These are phyloP conservation scores for Avicennia marina DNA, from an alignment of 257 asterid species.

Conservation along the genomic window DNA sequence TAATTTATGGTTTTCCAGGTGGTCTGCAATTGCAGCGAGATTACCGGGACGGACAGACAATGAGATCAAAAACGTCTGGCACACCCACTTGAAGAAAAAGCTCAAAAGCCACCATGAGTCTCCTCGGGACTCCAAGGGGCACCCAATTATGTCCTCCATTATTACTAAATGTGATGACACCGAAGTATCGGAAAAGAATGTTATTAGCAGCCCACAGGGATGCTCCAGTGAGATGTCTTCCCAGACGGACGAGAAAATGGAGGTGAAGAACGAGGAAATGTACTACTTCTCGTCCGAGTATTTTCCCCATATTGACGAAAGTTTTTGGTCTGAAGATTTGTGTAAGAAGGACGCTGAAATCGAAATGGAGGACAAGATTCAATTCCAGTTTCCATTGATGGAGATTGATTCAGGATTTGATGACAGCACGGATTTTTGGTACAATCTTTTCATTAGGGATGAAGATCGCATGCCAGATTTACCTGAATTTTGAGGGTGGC, in stretches of 20 bases:
- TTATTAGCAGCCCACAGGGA: constrained; percentile 28
- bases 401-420: constrained; percentile 26
- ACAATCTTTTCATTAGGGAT: constrained; percentile 56
- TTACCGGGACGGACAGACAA: constrained; percentile 87
- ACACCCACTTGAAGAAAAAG: constrained; percentile 76
- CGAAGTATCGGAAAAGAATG: constrained; percentile 15
- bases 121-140: constrained; percentile 38
- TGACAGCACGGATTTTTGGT: constrained; percentile 80
- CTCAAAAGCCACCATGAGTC: constrained; percentile 25
- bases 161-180: too few species aligned
- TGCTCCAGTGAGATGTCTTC: constrained; percentile 65
- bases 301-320: constrained; percentile 53
- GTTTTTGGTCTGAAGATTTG: constrained; percentile 58
- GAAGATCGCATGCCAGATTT: constrained; percentile 58
- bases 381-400: constrained; percentile 21
- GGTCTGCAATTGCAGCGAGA: constrained; percentile 87
- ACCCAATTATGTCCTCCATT: too few species aligned
- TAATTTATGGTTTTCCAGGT: constrained; percentile 36
- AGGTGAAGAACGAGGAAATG: constrained; percentile 34
- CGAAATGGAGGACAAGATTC: background rate
- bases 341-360: constrained; percentile 11
- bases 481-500: constrained; percentile 48
- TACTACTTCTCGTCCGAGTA: constrained; percentile 38
- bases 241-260: constrained; percentile 30
- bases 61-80: constrained; percentile 91